Base-by-base conservation (phyloP, 1,139 yeast species). In the Debaryomyces robertsiae region DNA sequence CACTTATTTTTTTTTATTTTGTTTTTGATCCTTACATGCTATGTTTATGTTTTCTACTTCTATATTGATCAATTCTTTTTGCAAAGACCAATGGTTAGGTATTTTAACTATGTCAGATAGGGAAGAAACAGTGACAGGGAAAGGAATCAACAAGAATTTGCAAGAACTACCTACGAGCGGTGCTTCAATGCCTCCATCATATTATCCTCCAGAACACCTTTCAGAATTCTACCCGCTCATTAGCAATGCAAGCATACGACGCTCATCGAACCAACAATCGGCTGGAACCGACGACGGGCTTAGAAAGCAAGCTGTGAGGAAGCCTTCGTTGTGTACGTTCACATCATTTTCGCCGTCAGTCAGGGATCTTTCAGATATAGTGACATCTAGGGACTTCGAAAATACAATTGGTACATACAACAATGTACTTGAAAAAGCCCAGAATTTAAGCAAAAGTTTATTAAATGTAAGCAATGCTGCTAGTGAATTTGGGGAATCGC, bases 401-500 rank as follows among this genome's bases (percentile, higher is more conserved):
- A 63, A 67, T 17, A 77, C 83, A 0, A 56, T 75, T 7, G 63
- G 57, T 6, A 62, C 77, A 2, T 82, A 81, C 53, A 60, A 64
- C 16, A 68, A 67, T 4, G 65, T 85, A 36, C 53, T 81, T 18
- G 55, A 56, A 1, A 76, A 83, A 24, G 82, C 93, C 0, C 67
- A 64, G 11, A 63, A 61, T 10, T 80, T 84, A 50, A 63, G 81
- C 11, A 52, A 61, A 9, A 77, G 85, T 2, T 61, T 88, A 43
- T 49, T 66, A 17, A 57, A 57, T 3, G 75, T 83, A 19, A 73
- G 90, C 1, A 61, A 61, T 16, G 83, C 89, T 0, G 87, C 95
- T 6, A 83, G 83, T 24, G 83, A 79, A 40, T 81, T 89, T 58
- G 96, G 95, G 0, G 67, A 69, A 6, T 81, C 93, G 1, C 64